phyloP scores from a whole-genome alignment of 192 early-diverging fungal genomes.

The Entomortierella lignicola region DNA sequence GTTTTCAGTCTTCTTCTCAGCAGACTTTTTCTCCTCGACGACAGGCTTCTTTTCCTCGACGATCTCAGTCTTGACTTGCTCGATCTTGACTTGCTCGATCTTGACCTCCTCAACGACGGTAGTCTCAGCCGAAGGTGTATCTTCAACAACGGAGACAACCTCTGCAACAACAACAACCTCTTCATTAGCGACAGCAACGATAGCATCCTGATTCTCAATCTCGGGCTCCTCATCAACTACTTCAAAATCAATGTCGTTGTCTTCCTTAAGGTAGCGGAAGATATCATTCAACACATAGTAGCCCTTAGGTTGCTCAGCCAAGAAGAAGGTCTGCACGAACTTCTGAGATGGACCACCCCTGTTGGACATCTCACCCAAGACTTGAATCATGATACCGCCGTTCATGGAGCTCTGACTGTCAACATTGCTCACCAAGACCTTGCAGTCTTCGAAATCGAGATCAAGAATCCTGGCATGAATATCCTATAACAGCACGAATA shows the following conservation, averaged over 20 bases:
- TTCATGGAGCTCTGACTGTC: constrained; percentile 82
- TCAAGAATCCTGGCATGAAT: constrained; percentile 81
- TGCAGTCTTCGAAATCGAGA: constrained; percentile 86
- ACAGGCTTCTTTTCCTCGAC: constrained; percentile 44
- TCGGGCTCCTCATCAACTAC: constrained; percentile 4
- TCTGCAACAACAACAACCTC: constrained; percentile 13
- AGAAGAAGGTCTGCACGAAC: constrained; percentile 93
- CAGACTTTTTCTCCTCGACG: constrained; percentile 45
- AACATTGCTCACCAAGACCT: constrained; percentile 88
- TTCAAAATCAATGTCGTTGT: constrained; percentile 59
- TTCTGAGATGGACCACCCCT: constrained; percentile 80
- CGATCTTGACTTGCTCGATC: no score
- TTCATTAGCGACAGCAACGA: constrained; percentile 16
- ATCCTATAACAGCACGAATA: constrained; percentile 75
- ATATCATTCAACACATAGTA: constrained; percentile 96
- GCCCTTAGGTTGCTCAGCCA: constrained; percentile 89
- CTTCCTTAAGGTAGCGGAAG: constrained; percentile 95
- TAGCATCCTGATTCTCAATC: constrained; percentile 16
- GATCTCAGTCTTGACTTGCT: constrained; percentile 11
- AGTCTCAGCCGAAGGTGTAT: neutral
- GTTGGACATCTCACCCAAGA: constrained; percentile 93
- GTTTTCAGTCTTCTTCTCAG: constrained; percentile 33
- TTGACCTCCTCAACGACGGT: neutral
- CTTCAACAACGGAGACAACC: constrained; percentile 16
- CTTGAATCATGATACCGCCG: constrained; percentile 89